Evolutionary conservation across 257 asterid species (phyloP).

Genomic region (Lithospermum erythrorhizon): DNA sequence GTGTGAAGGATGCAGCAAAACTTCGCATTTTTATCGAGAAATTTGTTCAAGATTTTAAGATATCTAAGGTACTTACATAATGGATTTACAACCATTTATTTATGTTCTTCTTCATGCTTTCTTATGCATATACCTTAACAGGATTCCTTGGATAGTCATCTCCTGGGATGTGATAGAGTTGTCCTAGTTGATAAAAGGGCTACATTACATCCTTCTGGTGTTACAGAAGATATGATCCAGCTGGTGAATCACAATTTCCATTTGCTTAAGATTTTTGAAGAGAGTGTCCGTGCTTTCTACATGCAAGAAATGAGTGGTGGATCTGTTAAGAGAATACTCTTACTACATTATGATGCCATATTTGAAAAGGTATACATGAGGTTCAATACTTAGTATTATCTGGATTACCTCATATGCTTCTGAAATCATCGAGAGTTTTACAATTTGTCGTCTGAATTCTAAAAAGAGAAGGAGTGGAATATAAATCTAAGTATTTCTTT

Average conservation of each 20-base stretch:
- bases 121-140: slow-evolving; percentile 22
- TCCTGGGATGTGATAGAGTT: slow-evolving; percentile 50
- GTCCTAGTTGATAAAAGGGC: slow-evolving; percentile 13
- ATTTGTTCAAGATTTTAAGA: slow-evolving; percentile 46
- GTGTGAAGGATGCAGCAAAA: slow-evolving; percentile 34
- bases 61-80: slow-evolving; percentile 48
- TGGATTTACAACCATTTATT: not conserved
- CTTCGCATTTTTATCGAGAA: slow-evolving; percentile 37
- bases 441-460: not conserved
- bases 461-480: slow-evolving; percentile 3
- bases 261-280: slow-evolving; percentile 37
- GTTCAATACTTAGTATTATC: slow-evolving; percentile 1
- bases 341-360: slow-evolving; percentile 45
- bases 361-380: slow-evolving; percentile 39
- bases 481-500: slow-evolving; percentile 4
- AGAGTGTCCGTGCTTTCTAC: slow-evolving; percentile 28
- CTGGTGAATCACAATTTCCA: slow-evolving; percentile 43
- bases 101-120: not conserved
- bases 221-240: slow-evolving; percentile 66
- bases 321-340: slow-evolving; percentile 34
- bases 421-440: not conserved
- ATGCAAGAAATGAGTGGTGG: slow-evolving; percentile 27
- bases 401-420: not conserved
- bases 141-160: slow-evolving; percentile 55
- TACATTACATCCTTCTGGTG: slow-evolving; percentile 54